Evolutionary conservation across 2,329 filamentous ascomycete genomes (phyloP).

Genomic region (Pseudogymnoascus pannorum): DNA sequence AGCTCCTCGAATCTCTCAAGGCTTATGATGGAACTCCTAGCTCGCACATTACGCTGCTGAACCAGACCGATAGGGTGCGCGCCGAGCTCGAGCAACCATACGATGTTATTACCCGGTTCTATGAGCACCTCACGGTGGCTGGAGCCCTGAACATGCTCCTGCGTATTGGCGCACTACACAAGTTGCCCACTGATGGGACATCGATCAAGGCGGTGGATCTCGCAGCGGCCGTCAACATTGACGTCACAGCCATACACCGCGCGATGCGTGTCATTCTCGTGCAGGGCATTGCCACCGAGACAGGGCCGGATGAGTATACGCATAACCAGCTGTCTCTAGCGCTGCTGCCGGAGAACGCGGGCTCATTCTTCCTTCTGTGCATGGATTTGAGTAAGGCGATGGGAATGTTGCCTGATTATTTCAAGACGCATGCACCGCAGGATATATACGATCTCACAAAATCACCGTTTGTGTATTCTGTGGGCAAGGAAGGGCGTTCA

Average conservation of each 20-base stretch:
- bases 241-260: conserved; percentile 28
- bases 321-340: conserved; percentile 29
- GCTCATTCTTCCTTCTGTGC: conserved; percentile 28
- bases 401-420: conserved; percentile 17
- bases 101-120: conserved; percentile 17
- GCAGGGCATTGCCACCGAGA: conserved; percentile 28
- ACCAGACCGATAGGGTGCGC: conserved; percentile 16
- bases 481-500: conserved; percentile 18
- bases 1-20: conserved; percentile 17
- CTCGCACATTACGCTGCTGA: conserved; percentile 15
- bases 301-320: conserved; percentile 26
- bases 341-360: conserved; percentile 25
- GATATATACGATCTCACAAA: conserved; percentile 18
- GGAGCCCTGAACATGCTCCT: conserved; percentile 20
- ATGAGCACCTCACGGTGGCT: conserved; percentile 20
- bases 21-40: conserved; percentile 15
- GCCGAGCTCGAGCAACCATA: conserved; percentile 17
- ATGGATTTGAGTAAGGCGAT: conserved; percentile 14
- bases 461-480: conserved; percentile 16
- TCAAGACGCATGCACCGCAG: conserved; percentile 17
- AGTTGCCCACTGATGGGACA: conserved; percentile 13
- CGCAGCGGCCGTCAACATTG: conserved; percentile 23
- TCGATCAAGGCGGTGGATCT: conserved; percentile 19
- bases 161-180: conserved; percentile 17
- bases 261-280: conserved; percentile 27